Conservation (phyloP, 2,329 filamentous ascomycete genomes). For the Kalmusia sp. region DNA sequence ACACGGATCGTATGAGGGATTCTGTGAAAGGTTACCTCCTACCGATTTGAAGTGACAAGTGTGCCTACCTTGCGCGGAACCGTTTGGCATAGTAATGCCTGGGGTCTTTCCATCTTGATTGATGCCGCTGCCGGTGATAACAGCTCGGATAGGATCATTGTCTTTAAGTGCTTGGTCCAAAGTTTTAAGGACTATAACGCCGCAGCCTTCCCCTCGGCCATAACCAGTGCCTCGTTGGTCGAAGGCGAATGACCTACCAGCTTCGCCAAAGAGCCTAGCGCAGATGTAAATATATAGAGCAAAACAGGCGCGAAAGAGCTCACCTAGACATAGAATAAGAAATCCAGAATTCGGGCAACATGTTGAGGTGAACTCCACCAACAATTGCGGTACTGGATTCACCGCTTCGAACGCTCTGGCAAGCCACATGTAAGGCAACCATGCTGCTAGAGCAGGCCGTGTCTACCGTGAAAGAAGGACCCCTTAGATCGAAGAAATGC, state of each 20-base stretch:
- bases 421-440: constrained; percentile 36
- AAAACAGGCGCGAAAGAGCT: neutral
- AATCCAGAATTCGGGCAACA: constrained; percentile 35
- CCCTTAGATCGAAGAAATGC: constrained; percentile 38
- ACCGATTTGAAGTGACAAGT: neutral
- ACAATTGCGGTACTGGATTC: constrained; percentile 36
- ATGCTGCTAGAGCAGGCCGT: constrained; percentile 42
- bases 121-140: constrained; percentile 51
- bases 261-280: constrained; percentile 28
- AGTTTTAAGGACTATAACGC: constrained; percentile 65
- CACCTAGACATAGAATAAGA: constrained; percentile 28
- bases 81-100: constrained; percentile 65
- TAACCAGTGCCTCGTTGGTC: constrained; percentile 67
- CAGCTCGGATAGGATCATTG: constrained; percentile 59
- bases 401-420: constrained; percentile 33
- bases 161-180: constrained; percentile 64
- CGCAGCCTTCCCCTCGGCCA: constrained; percentile 69
- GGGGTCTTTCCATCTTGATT: constrained; percentile 63
- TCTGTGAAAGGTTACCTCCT: constrained; percentile 14
- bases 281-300: constrained; percentile 11
- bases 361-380: constrained; percentile 27
- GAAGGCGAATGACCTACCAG: constrained; percentile 42
- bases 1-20: constrained; percentile 28
- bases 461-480: constrained; percentile 39
- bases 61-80: constrained; percentile 53